Base-by-base conservation (phyloP, 257 asterid genomes). In the Lantana camara region DNA sequence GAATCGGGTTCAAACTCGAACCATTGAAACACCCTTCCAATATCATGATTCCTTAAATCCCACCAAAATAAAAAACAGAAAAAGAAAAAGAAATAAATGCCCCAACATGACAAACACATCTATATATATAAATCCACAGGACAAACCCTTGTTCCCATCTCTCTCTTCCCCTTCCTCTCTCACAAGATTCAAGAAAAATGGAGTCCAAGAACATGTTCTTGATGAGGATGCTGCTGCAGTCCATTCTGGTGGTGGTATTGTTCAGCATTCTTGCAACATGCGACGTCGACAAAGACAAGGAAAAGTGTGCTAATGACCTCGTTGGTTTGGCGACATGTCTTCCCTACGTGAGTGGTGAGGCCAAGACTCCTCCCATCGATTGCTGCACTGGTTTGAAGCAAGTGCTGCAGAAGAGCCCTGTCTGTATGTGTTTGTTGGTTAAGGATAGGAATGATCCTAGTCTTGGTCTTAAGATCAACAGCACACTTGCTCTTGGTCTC, bases 401-500 rank as follows among this genome's bases (percentile, higher is more conserved):
- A 35, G 95, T 91, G 0, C 2, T 91, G 21, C 66, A 78, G 3
- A 82, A 71, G 58, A 85, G 88, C 79, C 85, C 81, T 1, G 71
- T 79, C 17, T 91, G 98, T 59, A 21, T 91, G 0, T 88, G 98
- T n/a, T 55, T 91, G 40, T 21, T 88, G 75, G 81, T 91, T 0
- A 88, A 81, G 72, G 94, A 91, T 14, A 71, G 89, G 47, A 54
- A 91, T 56, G 96, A 91, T 21, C 98, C 96, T 2, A 73, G 67
- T 23, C 86, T 91, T 34, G 93, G 93, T 15, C 72, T 88, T 21
- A 83, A 84, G 57, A 84, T 91, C 64, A 84, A 91, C 24, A 88
- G 91, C 60, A 84, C 95, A 0, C 92, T 82, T 5, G 98, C 96
- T 4, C 72, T 91, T n/a, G 11, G 77, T 22, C 88, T 91, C 47